Evolutionary conservation across 2,329 filamentous ascomycete genomes (phyloP), one percentile per base, ranked within the genome.

Genomic region (Phyllosticta citribraziliensis): DNA sequence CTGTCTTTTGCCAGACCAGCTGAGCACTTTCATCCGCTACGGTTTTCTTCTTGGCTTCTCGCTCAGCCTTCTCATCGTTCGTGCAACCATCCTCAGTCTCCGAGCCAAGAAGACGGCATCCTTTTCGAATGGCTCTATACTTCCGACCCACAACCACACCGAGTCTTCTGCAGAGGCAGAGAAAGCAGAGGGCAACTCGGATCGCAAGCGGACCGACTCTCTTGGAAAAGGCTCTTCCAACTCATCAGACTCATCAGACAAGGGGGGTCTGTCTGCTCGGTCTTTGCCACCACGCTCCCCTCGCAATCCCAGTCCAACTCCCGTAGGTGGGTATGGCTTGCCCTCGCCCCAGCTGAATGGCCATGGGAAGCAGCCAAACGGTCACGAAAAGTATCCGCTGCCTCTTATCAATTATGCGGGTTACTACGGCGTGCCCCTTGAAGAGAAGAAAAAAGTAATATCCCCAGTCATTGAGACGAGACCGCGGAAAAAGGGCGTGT

Each of bases 1-100:
- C 2, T 99, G 94, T 70, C 82, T 99, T 1, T 80, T 97, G 9
- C 94, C 94, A 0, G 91, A 93, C 72, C 91, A 97, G 73, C 79
- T 97, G 11, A 82, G 83, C 56, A 92, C 91, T 6, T 96, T 93
- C 73, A 84, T 94, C 64, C 82, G 84, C 61, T 99, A 99, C 70
- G 84, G 80, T 35, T 76, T 82, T 27, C 78, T 94, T 17, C 77
- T 87, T 0, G 79, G 70, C 9, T 62, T 84, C 50, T 85, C 82
- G 1, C 60, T 85, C 0, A 17, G 76, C 19, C 60, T 79, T 5
- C 74, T 86, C 8, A 59, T 78, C 25, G 62, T 78, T 17, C 76
- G 79, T 52, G 78, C 82, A 12, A 66, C 72, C 1, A 65, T 55
- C 51, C 20, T 61, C 2, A 57, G 57, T 58, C 64, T 24, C n/a